These are phyloP conservation scores for Aspergillus fischeri DNA, from an alignment of 2,329 filamentous ascomycete species.

Conservation along the genomic window DNA sequence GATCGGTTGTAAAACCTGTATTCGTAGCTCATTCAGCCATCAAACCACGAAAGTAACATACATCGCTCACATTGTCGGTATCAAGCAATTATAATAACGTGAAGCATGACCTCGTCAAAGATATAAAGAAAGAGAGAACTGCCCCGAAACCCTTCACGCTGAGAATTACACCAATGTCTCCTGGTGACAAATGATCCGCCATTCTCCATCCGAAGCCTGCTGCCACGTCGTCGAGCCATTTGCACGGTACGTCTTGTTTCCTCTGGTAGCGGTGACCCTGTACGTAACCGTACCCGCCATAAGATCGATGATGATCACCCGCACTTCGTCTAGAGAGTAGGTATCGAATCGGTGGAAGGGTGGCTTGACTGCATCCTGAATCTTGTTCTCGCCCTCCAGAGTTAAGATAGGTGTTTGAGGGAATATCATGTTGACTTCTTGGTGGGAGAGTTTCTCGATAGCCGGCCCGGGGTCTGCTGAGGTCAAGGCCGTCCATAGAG, in stretches of 20 bases:
- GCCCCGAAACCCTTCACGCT: background rate
- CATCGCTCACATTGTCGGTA: background rate
- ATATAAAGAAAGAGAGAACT: background rate
- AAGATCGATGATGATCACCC: constrained; percentile 32
- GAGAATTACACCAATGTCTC: constrained; percentile 29
- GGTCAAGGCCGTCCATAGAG: constrained; percentile 35
- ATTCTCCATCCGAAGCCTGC: constrained; percentile 36
- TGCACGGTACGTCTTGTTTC: constrained; percentile 23
- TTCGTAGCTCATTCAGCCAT: background rate
- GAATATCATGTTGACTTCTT: constrained; percentile 31
- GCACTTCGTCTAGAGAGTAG: constrained; percentile 27
- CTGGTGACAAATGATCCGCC: constrained; percentile 32
- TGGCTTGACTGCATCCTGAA: constrained; percentile 24
- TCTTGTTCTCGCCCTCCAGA: constrained; percentile 23
- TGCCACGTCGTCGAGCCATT: constrained; percentile 34
- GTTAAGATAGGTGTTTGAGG: constrained; percentile 30
- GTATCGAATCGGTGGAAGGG: constrained; percentile 35
- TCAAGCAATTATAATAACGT: background rate
- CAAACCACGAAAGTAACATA: background rate
- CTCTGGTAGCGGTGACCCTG: constrained; percentile 25
- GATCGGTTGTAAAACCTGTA: background rate
- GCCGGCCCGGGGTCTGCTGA: constrained; percentile 33
- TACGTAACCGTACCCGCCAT: constrained; percentile 36
- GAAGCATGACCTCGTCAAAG: background rate
- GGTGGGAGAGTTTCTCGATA: constrained; percentile 29